Conservation (phyloP, 2,329 filamentous ascomycete genomes). For the Diaporthe caulivora region DNA sequence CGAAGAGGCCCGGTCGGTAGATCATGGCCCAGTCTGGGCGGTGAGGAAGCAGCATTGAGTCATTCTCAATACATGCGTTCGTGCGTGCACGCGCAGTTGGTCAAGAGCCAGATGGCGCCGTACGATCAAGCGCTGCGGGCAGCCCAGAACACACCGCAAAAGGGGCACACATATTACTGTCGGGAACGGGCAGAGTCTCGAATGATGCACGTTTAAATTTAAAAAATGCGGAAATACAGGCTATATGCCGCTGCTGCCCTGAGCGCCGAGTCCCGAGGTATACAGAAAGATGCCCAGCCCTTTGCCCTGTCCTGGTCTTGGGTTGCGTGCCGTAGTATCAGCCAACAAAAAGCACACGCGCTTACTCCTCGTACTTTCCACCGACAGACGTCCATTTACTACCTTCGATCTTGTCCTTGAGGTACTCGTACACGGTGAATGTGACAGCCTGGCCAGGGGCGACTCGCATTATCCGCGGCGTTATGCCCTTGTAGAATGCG, state of each 20-base stretch:
- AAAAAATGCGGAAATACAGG: conserved; percentile 8
- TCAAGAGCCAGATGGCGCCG: neutral
- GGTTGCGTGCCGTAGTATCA: neutral
- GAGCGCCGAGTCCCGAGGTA: conserved; percentile 14
- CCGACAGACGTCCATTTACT: conserved; percentile 71
- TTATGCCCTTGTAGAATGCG: conserved; percentile 99
- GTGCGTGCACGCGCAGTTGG: neutral
- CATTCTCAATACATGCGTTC: neutral
- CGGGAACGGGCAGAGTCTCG: too few species aligned
- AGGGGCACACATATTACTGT: neutral
- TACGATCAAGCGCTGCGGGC: neutral
- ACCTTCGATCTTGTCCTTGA: conserved; percentile 79
- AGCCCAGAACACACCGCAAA: neutral
- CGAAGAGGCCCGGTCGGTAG: conserved; percentile 81
- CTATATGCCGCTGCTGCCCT: conserved; percentile 30
- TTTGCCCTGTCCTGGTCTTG: neutral
- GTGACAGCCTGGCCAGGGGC: conserved; percentile 91
- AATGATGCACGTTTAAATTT: neutral
- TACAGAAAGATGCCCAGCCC: neutral
- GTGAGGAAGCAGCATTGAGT: too few species aligned
- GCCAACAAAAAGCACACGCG: neutral
- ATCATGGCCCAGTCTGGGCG: neutral
- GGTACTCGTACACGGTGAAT: conserved; percentile 82
- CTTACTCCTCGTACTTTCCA: conserved; percentile 76
- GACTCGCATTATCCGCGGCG: conserved; percentile 95